phyloP scores from a whole-genome alignment of 305 asterid species.

The Fraxinus latifolia region DNA sequence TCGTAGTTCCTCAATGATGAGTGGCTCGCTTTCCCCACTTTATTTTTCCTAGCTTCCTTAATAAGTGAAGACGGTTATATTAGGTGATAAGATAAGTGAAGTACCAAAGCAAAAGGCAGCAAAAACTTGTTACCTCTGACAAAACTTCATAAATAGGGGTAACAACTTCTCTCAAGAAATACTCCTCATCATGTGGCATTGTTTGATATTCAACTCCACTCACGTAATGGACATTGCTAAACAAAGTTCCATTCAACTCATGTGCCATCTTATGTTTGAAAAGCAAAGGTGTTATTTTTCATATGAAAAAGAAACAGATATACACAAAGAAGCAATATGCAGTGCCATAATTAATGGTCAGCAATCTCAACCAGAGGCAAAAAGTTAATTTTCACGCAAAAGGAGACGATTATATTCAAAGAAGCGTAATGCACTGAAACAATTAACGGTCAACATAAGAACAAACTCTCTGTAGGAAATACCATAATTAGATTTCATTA shows the following conservation, averaged over 20 bases:
- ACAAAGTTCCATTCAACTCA: slow-evolving; percentile 65
- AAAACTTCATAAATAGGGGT: slow-evolving; percentile 83
- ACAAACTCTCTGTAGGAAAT: not conserved
- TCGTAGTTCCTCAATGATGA: slow-evolving; percentile 97
- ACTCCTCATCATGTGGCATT: slow-evolving; percentile 60
- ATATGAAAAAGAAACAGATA: slow-evolving; percentile 6
- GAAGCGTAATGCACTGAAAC: slow-evolving; percentile 8
- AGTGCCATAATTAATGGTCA: not conserved
- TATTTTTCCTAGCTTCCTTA: slow-evolving; percentile 92
- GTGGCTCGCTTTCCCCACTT: slow-evolving; percentile 88
- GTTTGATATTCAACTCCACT: slow-evolving; percentile 60
- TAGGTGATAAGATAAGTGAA: slow-evolving; percentile 21
- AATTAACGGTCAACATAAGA: slow-evolving; percentile 11
- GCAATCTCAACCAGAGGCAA: slow-evolving; percentile 1
- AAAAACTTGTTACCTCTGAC: slow-evolving; percentile 49
- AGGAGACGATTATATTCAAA: slow-evolving; percentile 3
- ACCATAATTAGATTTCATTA: not conserved
- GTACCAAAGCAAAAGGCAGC: slow-evolving; percentile 12
- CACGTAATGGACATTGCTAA: slow-evolving; percentile 57
- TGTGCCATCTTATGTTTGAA: slow-evolving; percentile 70
- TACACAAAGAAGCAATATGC: slow-evolving; percentile 11
- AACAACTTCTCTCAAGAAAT: slow-evolving; percentile 79
- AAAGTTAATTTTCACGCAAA: slow-evolving; percentile 19
- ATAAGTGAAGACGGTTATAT: slow-evolving; percentile 39
- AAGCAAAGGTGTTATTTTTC: slow-evolving; percentile 25